Evolutionary conservation across 805 yeast species (phyloP), one percentile per base, ranked within the genome.

Genomic region (Torulaspora indica): DNA sequence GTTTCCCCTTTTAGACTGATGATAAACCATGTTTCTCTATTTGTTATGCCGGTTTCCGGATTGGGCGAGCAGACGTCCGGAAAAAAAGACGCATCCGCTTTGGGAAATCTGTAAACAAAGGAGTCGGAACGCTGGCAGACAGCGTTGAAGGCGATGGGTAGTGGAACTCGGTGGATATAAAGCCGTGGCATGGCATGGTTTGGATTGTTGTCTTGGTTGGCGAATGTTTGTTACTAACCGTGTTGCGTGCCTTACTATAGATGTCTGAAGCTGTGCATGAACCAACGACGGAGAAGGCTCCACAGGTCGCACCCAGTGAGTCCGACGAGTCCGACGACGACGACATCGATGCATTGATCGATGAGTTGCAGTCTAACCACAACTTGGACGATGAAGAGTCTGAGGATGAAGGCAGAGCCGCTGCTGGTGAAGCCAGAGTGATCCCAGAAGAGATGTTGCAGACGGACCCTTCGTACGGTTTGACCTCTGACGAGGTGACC

Each of bases 371-470:
- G 72, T 72, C 76, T 43, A 71, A 81, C 68, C 74, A 73, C 54
- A 79, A 75, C 56, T 61, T 38, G 29, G 76, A 61, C 9, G 82
- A 73, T 1, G 79, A 70, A 3, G 81, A 71, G 23, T 78, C 72
- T 38, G 80, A 71, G 35, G 72, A 63, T 30, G 72, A 63, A 18
- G 70, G 55, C 27, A 64, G 55, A 35, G 70, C 59, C 48, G 79
- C 76, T 38, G 81, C 75, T 49, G 75, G 75, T 53, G 73, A 80
- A 48, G 79, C 81, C 68, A 79, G 82, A 69, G 84, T 85, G 49
- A 88, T 87, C 42, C 95, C 95, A 44, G 95, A 88, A 60, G 93
- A 84, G 63, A 70, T 85, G 55, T 75, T 87, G 61, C 82, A 84
- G 69, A 87, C 96, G 51, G 86, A 83, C 73, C 89, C 90, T 42